Evolutionary conservation across 192 early-diverging fungal genomes (phyloP).

Genomic region (Neocallimastix lanati): DNA sequence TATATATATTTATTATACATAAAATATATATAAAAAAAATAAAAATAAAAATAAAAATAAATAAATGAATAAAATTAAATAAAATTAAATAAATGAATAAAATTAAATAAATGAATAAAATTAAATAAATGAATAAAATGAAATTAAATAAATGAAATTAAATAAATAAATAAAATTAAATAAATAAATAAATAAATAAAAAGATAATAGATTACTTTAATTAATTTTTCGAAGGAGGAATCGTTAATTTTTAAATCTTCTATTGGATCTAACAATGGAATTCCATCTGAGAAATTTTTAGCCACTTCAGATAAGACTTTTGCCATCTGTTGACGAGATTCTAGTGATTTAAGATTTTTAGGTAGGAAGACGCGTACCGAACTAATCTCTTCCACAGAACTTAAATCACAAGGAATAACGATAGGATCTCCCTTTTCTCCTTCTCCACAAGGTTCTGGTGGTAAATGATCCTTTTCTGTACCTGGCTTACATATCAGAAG

Average conservation of each 20-base stretch:
- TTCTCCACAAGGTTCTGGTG: constrained; percentile 24
- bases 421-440: constrained; percentile 38
- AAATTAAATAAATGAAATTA: too few relatives aligned
- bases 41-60: too few relatives aligned
- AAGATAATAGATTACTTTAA: too few relatives aligned
- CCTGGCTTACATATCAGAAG: constrained; percentile 56
- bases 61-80: too few relatives aligned
- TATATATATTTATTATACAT: too few relatives aligned
- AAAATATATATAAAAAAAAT: too few relatives aligned
- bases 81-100: too few relatives aligned
- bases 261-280: constrained; percentile 77
- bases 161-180: neutral
- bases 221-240: constrained; percentile 48
- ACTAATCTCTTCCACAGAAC: constrained; percentile 48
- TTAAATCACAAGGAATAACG: constrained; percentile 61
- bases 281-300: constrained; percentile 46
- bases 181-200: neutral
- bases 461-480: constrained; percentile 9
- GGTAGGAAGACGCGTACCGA: constrained; percentile 55
- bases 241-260: constrained; percentile 77
- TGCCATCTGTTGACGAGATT: constrained; percentile 32
- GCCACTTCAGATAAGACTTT: constrained; percentile 51
- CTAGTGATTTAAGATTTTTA: constrained; percentile 39
- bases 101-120: too few relatives aligned
- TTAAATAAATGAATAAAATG: too few relatives aligned